Percentiles rank a stretch among this genome's conserved stretches.
phyloP scores from a whole-genome alignment of 305 asterid genomes.

The Plantago coronopus region DNA sequence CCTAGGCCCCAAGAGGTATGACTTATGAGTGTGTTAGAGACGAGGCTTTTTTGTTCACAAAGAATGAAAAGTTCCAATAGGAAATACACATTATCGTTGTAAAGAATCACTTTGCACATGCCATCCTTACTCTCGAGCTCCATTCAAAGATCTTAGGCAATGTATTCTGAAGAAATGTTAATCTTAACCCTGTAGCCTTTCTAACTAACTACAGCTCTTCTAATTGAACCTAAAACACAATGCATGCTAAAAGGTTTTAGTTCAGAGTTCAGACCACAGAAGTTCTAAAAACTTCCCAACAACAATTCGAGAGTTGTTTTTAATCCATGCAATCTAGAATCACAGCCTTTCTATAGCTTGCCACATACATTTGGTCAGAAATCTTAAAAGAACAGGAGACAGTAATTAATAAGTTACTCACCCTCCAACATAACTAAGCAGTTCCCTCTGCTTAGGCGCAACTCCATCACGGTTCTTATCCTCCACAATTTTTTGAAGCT shows the following conservation, averaged over 20 bases:
- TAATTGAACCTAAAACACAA: no score
- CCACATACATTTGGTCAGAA: no score
- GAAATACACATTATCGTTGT: neutral
- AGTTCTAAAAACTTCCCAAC: conserved; percentile 2
- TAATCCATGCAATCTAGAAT: conserved; percentile 1
- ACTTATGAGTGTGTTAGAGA: conserved; percentile 20
- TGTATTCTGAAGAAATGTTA: no score
- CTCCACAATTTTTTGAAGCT: conserved; percentile 70
- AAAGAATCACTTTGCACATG: no score
- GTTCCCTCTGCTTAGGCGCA: conserved; percentile 89
- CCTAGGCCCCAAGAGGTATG: conserved; percentile 23
- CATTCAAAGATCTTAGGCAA: no score
- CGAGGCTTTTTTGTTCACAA: conserved; percentile 1
- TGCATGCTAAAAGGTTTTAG: neutral
- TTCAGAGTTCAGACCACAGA: neutral
- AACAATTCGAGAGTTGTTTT: neutral
- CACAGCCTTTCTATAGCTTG: neutral
- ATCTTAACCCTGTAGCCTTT: no score
- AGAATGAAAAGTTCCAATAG: conserved; percentile 9
- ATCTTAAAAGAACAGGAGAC: no score
- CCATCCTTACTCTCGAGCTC: no score
- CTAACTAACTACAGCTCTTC: no score
- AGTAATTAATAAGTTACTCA: conserved; percentile 31
- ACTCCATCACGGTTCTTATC: conserved; percentile 70
- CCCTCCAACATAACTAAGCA: conserved; percentile 96